Evolutionary conservation across 208 protist genomes (phyloP).

Genomic region (Crithidia bombi): DNA sequence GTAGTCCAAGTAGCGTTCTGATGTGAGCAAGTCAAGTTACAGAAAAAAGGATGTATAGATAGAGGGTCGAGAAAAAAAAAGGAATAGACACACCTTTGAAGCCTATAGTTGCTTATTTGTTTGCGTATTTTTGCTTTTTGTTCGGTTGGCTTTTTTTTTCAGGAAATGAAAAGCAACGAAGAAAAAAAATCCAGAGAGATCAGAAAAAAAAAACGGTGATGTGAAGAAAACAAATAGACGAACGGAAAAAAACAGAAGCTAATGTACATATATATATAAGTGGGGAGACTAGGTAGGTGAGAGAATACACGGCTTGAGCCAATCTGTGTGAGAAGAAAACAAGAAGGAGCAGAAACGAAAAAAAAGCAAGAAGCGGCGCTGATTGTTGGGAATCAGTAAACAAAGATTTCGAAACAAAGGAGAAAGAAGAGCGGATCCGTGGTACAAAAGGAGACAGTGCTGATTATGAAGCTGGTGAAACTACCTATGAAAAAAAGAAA

Average conservation of each 20-base stretch:
- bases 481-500: too few relatives aligned
- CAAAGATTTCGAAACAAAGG: background rate
- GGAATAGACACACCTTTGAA: too few relatives aligned
- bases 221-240: background rate
- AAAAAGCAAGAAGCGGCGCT: background rate
- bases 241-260: background rate
- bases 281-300: background rate
- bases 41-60: background rate
- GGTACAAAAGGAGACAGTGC: too few relatives aligned
- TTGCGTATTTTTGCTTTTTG: too few relatives aligned
- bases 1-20: too few relatives aligned
- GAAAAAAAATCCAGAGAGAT: conserved; percentile 5
- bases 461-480: too few relatives aligned
- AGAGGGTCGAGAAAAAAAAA: conserved; percentile 4
- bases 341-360: background rate
- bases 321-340: background rate
- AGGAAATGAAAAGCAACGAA: background rate
- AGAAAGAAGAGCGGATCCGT: too few relatives aligned
- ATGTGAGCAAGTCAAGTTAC: too few relatives aligned
- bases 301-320: background rate
- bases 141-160: too few relatives aligned
- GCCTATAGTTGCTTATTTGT: too few relatives aligned
- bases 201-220: background rate
- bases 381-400: background rate
- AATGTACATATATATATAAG: background rate